Base-by-base conservation (phyloP, 768 basidiomycete genomes). In the Kondoa subrosea region DNA sequence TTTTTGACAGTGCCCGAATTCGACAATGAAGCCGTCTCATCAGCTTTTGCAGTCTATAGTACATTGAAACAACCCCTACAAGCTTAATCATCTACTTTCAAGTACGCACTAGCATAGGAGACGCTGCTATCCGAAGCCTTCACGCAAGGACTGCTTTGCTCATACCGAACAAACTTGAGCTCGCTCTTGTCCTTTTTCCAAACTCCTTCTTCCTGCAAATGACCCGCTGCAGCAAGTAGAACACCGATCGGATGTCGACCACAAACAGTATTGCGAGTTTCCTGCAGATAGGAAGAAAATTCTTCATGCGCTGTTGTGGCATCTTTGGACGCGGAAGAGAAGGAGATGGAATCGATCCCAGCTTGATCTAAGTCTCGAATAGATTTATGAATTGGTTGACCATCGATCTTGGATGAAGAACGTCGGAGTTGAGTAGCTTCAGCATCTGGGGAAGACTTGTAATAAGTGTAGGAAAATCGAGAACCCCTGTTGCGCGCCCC, bases 201-300 rank as follows among this genome's bases (percentile, higher is more conserved):
- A 27, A 26, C 57, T 30, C 33, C 33, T 27, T 68, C 56, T 26
- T 70, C 83, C 68, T 78, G 75, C 30, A 92, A 75, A 2, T 77
- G 77, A 3, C 83, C 73, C 62, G 96, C 76, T 4, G 89, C 86
- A 0, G 88, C 88, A 17, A 97, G 80, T 1, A 99, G 79, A 2
- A 97, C 88, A 0, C 91, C 89, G 64, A 99, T 96, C 0, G 95
- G 91, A 73, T 96, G 91, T 50, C 95, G 81, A 1, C 95, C 95
- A 75, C 95, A 99, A 58, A 99, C 95, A 0, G 95, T 97, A 78
- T 99, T 99, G 78, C 86, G 84, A 34, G 89, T 92, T 68, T 80
- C 78, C 15, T 78, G 75, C 1, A 90, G 81, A 75, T 91, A 91
- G 3, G 80, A 78, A 1, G 83, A 79, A 74, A 91, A 92, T 26